These are phyloP conservation scores for Entomortierella lignicola DNA, from an alignment of 192 early-diverging fungal genomes.

Conservation along the genomic window DNA sequence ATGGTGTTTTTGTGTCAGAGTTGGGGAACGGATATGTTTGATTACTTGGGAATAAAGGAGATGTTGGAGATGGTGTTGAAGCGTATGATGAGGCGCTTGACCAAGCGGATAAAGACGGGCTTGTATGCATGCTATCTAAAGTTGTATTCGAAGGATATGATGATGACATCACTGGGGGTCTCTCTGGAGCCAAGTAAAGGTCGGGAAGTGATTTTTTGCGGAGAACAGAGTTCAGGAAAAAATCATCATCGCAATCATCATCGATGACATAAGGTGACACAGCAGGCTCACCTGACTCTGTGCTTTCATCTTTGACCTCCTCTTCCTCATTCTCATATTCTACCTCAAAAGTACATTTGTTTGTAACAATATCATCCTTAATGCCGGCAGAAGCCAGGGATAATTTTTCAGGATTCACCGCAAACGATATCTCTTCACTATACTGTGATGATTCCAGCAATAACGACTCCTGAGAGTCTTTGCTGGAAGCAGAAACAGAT, in stretches of 20 bases:
- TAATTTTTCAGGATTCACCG: not conserved
- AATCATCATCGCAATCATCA: slow-evolving; percentile 38
- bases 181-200: not conserved
- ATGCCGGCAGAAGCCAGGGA: not conserved
- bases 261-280: slow-evolving; percentile 47
- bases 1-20: not conserved
- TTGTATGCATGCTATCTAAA: slow-evolving; percentile 16
- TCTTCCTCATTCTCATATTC: slow-evolving; percentile 16
- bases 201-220: slow-evolving; percentile 12
- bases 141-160: slow-evolving; percentile 23
- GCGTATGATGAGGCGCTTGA: slow-evolving; percentile 20
- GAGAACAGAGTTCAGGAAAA: slow-evolving; percentile 51
- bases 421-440: not conserved
- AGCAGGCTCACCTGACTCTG: not conserved
- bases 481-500: slow-evolving; percentile 8
- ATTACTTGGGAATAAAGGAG: slow-evolving; percentile 12
- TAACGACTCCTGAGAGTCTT: slow-evolving; percentile 29
- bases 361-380: not conserved
- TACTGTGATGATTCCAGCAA: not conserved
- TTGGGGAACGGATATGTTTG: slow-evolving; percentile 2
- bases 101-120: slow-evolving; percentile 23
- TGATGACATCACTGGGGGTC: slow-evolving; percentile 15
- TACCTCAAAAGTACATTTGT: not conserved
- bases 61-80: slow-evolving; percentile 40
- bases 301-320: not conserved